A percentile compares a stretch with the other conserved stretches of the same genome.
Conservation (phyloP, 306 rosid genomes). For the Inga leiocalycina region DNA sequence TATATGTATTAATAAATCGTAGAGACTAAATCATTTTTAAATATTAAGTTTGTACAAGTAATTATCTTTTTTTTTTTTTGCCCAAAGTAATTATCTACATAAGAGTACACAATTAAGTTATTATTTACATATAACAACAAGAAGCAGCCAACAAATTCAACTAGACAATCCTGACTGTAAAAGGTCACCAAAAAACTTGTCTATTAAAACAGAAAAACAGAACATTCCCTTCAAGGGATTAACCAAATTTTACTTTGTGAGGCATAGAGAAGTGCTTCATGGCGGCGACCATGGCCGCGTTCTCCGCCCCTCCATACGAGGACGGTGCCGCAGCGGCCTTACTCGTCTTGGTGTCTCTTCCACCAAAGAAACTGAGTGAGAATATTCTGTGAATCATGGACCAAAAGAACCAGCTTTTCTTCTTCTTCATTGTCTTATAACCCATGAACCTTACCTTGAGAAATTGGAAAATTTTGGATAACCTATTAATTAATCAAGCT, state of each 20-base stretch:
- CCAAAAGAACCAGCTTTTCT: not conserved
- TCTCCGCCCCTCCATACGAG: slow-evolving; percentile 9
- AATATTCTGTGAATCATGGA: slow-evolving; percentile 14
- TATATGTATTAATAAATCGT: too few species aligned
- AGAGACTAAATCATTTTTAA: too few species aligned
- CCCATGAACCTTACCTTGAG: not conserved
- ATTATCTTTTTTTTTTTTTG: too few species aligned
- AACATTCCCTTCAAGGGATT: not conserved
- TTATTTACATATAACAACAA: too few species aligned
- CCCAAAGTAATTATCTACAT: too few species aligned
- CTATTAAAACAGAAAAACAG: not conserved
- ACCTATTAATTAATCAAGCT: not conserved
- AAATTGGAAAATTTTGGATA: not conserved
- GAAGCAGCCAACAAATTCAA: too few species aligned
- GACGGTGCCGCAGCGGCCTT: slow-evolving; percentile 4
- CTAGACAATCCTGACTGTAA: too few species aligned
- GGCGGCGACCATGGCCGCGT: slow-evolving; percentile 50
- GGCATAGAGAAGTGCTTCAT: slow-evolving; percentile 59
- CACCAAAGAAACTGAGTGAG: not conserved
- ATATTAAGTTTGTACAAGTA: too few species aligned
- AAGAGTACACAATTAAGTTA: too few species aligned
- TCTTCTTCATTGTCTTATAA: slow-evolving; percentile 8
- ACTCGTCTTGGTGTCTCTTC: slow-evolving; percentile 17
- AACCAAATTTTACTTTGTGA: slow-evolving; percentile 39
- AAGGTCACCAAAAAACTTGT: not conserved